phyloP scores from a whole-genome alignment of 2,329 filamentous ascomycete species.

The Chalara sp. region DNA sequence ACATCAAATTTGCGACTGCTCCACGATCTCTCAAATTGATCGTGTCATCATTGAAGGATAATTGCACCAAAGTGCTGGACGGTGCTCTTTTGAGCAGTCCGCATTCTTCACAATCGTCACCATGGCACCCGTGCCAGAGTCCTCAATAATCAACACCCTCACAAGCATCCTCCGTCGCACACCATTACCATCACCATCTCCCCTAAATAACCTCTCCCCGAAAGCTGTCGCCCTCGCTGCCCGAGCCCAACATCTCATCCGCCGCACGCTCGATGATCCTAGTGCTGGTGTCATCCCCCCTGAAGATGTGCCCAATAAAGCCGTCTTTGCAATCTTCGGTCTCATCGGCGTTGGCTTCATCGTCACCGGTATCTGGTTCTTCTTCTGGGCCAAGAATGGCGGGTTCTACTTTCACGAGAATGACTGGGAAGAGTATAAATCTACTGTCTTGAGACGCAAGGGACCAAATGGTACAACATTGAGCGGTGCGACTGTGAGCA shows the following conservation, averaged over 20 bases:
- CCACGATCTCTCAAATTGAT: background rate
- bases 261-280: conserved; percentile 29
- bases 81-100: background rate
- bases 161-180: conserved; percentile 2
- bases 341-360: conserved; percentile 75
- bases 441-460: conserved; percentile 80
- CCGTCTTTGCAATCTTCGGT: conserved; percentile 80
- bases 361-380: conserved; percentile 82
- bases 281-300: conserved; percentile 44
- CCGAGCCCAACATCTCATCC: conserved; percentile 7
- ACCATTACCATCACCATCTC: conserved; percentile 1
- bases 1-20: background rate
- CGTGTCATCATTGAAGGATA: background rate
- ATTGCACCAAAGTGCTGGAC: background rate
- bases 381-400: conserved; percentile 96
- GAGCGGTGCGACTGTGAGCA: conserved; percentile 74
- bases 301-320: conserved; percentile 48
- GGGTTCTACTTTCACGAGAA: conserved; percentile 79
- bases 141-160: conserved; percentile 17
- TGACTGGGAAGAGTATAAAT: conserved; percentile 99
- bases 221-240: conserved; percentile 8
- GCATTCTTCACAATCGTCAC: conserved; percentile 1
- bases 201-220: conserved; percentile 2
- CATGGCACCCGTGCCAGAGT: conserved; percentile 23
- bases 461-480: conserved; percentile 85